These are phyloP conservation scores for Rasamsonia emersonii DNA, from an alignment of 2,329 filamentous ascomycete species.

Conservation along the genomic window DNA sequence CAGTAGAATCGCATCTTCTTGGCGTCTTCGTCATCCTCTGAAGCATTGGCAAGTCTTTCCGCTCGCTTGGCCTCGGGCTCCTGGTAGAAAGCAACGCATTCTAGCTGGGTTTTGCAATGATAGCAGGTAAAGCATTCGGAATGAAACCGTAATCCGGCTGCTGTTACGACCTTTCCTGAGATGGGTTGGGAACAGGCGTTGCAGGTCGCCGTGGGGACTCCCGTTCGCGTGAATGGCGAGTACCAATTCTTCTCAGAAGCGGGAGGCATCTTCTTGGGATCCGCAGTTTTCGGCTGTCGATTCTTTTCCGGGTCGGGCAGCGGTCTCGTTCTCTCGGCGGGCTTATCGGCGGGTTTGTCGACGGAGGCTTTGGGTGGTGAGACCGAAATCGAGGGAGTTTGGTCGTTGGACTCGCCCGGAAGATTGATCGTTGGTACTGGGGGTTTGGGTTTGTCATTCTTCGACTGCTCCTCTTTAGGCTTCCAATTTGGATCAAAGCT, in stretches of 20 bases:
- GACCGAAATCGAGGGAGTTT: conserved; percentile 31
- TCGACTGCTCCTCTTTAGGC: conserved; percentile 41
- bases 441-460: conserved; percentile 34
- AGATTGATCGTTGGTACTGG: conserved; percentile 43
- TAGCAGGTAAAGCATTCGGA: conserved; percentile 89
- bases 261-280: conserved; percentile 28
- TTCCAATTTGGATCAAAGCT: conserved; percentile 86
- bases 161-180: conserved; percentile 78
- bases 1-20: conserved; percentile 79
- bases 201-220: conserved; percentile 60
- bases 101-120: conserved; percentile 75
- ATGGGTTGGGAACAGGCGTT: conserved; percentile 79
- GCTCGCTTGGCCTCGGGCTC: conserved; percentile 67
- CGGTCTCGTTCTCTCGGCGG: conserved; percentile 13
- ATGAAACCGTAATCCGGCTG: conserved; percentile 78
- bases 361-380: conserved; percentile 7
- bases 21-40: conserved; percentile 53
- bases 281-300: conserved; percentile 16
- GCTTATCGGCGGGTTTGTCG: conserved; percentile 9
- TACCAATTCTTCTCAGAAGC: conserved; percentile 27
- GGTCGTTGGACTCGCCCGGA: conserved; percentile 28
- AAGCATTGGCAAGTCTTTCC: conserved; percentile 60
- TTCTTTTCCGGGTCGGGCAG: conserved; percentile 2
- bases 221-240: conserved; percentile 38
- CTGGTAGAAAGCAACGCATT: conserved; percentile 92